These are phyloP conservation scores for Penicillium sp. DNA, from an alignment of 2,329 filamentous ascomycete species.

Conservation along the genomic window DNA sequence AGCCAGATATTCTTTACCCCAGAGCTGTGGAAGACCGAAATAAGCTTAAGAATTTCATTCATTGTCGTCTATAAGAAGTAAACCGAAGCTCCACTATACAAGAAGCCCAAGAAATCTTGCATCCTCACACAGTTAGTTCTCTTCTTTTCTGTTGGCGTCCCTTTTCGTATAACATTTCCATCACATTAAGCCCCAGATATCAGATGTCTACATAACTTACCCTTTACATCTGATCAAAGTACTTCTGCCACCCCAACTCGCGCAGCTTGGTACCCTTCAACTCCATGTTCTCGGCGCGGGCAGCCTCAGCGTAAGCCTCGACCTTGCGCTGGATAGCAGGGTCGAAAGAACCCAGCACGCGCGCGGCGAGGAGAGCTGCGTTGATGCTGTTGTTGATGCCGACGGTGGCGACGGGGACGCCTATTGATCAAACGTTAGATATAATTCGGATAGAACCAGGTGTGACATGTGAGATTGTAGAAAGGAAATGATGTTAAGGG, in stretches of 20 bases:
- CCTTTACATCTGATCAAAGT: conserved; percentile 45
- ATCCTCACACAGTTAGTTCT: conserved; percentile 5
- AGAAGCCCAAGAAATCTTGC: conserved; percentile 1
- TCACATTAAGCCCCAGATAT: neutral
- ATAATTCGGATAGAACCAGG: neutral
- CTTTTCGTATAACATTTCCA: conserved; percentile 6
- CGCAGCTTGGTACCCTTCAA: conserved; percentile 45
- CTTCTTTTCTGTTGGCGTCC: neutral
- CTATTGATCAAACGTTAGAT: conserved; percentile 34
- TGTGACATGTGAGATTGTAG: neutral
- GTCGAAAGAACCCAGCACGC: conserved; percentile 61
- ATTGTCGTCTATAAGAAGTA: conserved; percentile 23
- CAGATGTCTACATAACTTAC: neutral
- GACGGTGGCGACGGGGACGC: conserved; percentile 71
- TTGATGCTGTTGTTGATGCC: conserved; percentile 80
- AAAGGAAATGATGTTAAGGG: neutral
- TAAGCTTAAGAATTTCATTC: conserved; percentile 20
- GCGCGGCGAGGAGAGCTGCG: conserved; percentile 68
- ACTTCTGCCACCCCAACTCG: conserved; percentile 46
- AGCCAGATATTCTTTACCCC: no score
- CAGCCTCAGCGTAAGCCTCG: conserved; percentile 44
- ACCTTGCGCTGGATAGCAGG: conserved; percentile 43
- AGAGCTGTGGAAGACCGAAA: neutral
- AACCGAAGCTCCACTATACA: conserved; percentile 17
- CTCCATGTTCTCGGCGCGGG: conserved; percentile 44